Evolutionary conservation across 257 asterid species (phyloP), one percentile per base, ranked within the genome.

Genomic region (Nicotiana tabacum): DNA sequence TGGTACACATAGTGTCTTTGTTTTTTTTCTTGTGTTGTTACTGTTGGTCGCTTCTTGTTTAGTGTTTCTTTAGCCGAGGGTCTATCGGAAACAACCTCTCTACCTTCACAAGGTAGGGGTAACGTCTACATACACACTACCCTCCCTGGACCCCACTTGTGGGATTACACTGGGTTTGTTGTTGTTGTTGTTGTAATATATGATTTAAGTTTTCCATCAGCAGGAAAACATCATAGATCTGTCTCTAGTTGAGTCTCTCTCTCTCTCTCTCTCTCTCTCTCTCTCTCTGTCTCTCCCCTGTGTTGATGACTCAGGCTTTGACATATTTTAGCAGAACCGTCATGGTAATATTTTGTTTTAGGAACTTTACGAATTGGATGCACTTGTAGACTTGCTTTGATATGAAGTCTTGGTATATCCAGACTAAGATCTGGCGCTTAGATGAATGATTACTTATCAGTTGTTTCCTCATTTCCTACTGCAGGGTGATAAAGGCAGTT

Each of bases 401-500:
- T 74, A 48, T 24, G 15, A 74, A 27, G 61, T 27, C 9, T 74
- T 46, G 79, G 78, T 43, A 74, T 74, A 70, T 27, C 62, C 43
- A 7, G 80, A 48, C 13, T 48, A 48, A 32, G 27, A 74, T 74
- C 15, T 74, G 62, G 80, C 24, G 16, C 62, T 74, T 74, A 53
- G 24, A 60, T 80, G 48, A 80, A 17, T 83, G 81, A 76, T 83
- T 66, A 65, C 84, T 76, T 80, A 48, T 83, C 62, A 53, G 78
- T 70, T 15, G n/a, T 69, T 64, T 80, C 64, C 77, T 77, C 74
- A 55, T 85, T 66, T 89, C 51, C 56, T 67, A 60, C 84, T 88
- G 83, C 87, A 94, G 98, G 94, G 95, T 93, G 79, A 85, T 87
- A 82, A 94, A 93, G 89, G 88, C 88, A 83, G 93, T 91, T 72